Evolutionary conservation across 352 stramenopile genomes (phyloP), one percentile per base, ranked within the genome.

Genomic region (Globisporangium perplexum): DNA sequence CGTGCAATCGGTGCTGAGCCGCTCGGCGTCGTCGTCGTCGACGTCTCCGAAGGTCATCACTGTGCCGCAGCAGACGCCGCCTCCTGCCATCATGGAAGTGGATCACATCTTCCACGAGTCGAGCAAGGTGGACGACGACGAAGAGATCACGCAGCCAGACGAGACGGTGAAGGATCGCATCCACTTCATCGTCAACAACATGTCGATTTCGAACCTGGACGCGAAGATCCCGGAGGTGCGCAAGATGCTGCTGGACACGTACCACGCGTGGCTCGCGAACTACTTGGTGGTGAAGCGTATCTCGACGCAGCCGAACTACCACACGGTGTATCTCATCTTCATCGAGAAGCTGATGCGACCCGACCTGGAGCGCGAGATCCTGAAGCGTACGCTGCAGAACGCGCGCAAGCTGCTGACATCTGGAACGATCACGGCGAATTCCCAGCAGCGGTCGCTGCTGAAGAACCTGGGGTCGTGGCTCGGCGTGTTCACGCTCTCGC

Each of bases 391-490:
- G 30, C 88, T 99, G 59, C 83, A 93, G 55, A 92, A 99, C 61
- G 91, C 98, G 22, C 93, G 95, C 26, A 98, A 98, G 66, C 66
- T 99, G 22, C 68, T 99, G 54, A 93, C 91, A 1, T 99, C 95
- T n/a, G 82, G 90, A 26, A 98, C 97, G 44, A 99, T 99, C 52
- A 98, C 96, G 24, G 99, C 95, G 23, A 98, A 97, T 36, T 99
- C 96, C 5, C 93, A 96, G 49, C 96, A 99, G 77, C 90, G 97
- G 10, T 98, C 91, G 53, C 69, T 99, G 58, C 76, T 99, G 39
- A 99, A 99, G 69, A 99, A 99, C 71, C 72, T 99, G 11, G 97
- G 96, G 14, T 98, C 92, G 46, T 99, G 97, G 96, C 78, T 99
- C 0, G 97, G 97, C 24, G 91, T 98, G 36, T 98, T 99, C 53